Base-by-base conservation (phyloP, 208 protist species). In the Acanthamoeba royreba region DNA sequence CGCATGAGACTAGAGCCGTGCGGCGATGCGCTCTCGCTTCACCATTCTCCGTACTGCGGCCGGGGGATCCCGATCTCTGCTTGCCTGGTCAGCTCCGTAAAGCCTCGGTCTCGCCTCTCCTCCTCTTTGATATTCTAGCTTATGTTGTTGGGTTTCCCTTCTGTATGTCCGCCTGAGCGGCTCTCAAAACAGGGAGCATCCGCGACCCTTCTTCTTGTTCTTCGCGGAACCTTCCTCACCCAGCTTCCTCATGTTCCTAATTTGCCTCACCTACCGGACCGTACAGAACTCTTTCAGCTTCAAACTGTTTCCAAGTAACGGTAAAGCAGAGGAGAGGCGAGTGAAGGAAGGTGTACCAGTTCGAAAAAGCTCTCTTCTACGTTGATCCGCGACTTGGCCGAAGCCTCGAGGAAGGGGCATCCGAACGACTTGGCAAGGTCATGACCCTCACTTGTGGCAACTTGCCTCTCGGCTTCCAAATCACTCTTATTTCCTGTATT, bases 401-500 rank as follows among this genome's bases (percentile, higher is more conserved):
- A 97, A 3, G 96, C 94, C 81, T 97, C 97, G 46, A 97, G 63
- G 66, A 95, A 98, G 7, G 81, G 22, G 1, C 49, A 87, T 13
- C 74, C 91, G 31, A 53, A 74, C 19, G 28, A 55, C 19, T 45
- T 69, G 8, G 96, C 96, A 25, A 95, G 61, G 22, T 69, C 33
- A 2, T 85, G 0, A 28, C 93, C 97, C 85, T 97, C 95, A 25
- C 52, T 9, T 4, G 4, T 96, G 0, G 95, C 40, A 11, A 97
- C 96, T 31, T 83, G 0, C 77, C 96, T 63, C 42, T 97, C 43
- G 28, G 17, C 7, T 22, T 97, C 95, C 25, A 98, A 87, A 93
- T 98, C 97, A 58, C 47, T 66, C 92, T 98, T 98, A 7, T 98
- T 98, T 15, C 88, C 97, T 35, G 95, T 49, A 0, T 98, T 28